These are phyloP conservation scores for Cunninghamia lanceolata DNA, from an alignment of 75 land plant species.

Conservation along the genomic window DNA sequence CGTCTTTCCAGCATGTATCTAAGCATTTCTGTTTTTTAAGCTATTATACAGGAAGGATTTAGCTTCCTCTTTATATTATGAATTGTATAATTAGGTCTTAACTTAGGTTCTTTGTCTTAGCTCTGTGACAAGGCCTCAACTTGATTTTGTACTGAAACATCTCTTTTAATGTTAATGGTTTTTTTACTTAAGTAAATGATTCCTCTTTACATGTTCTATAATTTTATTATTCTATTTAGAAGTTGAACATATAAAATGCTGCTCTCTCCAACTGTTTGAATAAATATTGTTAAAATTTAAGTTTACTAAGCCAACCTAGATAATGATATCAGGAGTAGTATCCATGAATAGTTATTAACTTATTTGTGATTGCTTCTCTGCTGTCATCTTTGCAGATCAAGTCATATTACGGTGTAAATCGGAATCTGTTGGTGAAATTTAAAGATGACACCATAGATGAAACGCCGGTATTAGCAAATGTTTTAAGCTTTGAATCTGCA, in stretches of 20 bases:
- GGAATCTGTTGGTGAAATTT: conserved; percentile 90
- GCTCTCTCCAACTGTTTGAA: neutral
- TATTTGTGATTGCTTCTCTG: conserved; percentile 3
- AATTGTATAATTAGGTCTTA: neutral
- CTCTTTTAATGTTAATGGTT: neutral
- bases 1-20: neutral
- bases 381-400: conserved; percentile 52
- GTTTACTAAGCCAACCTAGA: neutral
- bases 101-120: neutral
- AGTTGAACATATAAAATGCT: neutral
- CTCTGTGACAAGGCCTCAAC: neutral
- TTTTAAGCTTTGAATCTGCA: conserved; percentile 74
- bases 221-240: neutral
- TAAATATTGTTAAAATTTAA: neutral
- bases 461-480: conserved; percentile 73
- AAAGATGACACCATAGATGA: conserved; percentile 93
- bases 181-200: neutral
- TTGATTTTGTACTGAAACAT: neutral
- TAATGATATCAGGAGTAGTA: neutral
- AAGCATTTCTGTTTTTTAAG: neutral
- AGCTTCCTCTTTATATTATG: neutral
- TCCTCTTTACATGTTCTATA: neutral
- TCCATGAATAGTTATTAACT: neutral
- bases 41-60: neutral
- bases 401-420: conserved; percentile 83